Base-by-base conservation (phyloP, 106 monocot species). In the Narthecium ossifragum region DNA sequence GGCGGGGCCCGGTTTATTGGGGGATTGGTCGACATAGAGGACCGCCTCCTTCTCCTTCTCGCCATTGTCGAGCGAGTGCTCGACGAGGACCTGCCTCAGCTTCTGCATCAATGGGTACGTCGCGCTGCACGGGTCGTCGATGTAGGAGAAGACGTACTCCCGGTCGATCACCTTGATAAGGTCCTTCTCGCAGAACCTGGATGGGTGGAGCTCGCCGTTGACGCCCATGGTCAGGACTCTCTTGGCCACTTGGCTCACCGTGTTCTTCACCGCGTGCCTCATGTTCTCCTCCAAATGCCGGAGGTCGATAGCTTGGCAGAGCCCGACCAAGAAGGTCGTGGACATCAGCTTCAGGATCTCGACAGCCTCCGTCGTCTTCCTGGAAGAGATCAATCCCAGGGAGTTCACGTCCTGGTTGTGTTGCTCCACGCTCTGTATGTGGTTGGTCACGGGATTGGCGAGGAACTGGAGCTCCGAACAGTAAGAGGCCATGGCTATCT, bases 361-460 rank as follows among this genome's bases (percentile, higher is more conserved):
- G 13, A 80, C 72, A 0, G 80, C 76, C 70, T 85, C 85, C 1
- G 73, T 76, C 6, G 76, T 85, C 70, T 85, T 85, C 26, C 85
- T 56, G 0, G 85, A 46, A 1, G 80, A 85, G 62, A 85, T 85
- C 29, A 85, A 48, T 0, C 85, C 85, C 14, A 85, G 34, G 0
- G 85, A 85, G 70, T 85, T 85, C 13, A 85, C 85, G 27, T 85
- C 85, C 52, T 85, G 85, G 68, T 85, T 85, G 70, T 85, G 85
- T 31, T 85, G 85, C 62, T 85, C 80, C 0, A 80, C 85, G 56
- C 85, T 85, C 63, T 85, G 76, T 15, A 85, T 80, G 60, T 85
- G 85, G 62, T 76, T 85, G 25, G 85, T 85, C 1, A 85, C 85
- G 2, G 85, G 80, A 29, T 85, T 85, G 1, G 62, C 85, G 2